Evolutionary conservation across 2,329 filamentous ascomycete species (phyloP), one percentile per base, ranked within the genome.

Genomic region (Dactylellina sp.): DNA sequence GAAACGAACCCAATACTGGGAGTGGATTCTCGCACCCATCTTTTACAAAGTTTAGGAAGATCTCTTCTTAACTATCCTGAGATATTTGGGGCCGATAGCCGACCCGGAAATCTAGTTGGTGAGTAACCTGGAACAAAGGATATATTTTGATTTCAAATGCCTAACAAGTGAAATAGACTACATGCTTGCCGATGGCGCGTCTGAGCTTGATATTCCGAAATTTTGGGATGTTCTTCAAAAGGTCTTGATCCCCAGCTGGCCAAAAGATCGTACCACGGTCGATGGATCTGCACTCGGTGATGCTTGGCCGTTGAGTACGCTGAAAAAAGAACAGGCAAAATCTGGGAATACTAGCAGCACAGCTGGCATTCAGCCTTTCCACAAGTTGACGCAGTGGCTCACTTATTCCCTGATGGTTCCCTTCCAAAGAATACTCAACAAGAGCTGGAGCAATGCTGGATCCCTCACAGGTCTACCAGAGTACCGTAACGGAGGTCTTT

Each of bases 321-420:
- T 98, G 87, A 84, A 88, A 76, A 84, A 88, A 0, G 92, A 90
- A 89, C 84, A 88, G 76, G 85, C 88, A 0, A 92, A 90, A 89
- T 90, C 93, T 80, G 89, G 86, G 76, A 93, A 95, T 78, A 87
- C 93, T 11, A 42, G 14, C 9, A 37, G 47, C 22, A 53, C 77
- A n/a, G 70, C 63, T 9, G 75, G 75, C 18, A 86, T 86, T 11
- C 83, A 85, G 3, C 93, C 93, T 0, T 96, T 97, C 83, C 93
- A 97, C 84, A 97, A 96, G 82, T 86, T 96, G 28, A 96, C 93
- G 0, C 93, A 97, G 81, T 97, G 93, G 93, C 88, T 97, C 63
- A 92, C 91, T 50, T 97, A 97, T 82, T 96, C 92, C 1, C 86
- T 97, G 63, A 96, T 96, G 91, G 89, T 93, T 25, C 93, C 93